These are phyloP conservation scores for Solanum raphanifolium DNA, from an alignment of 257 asterid genomes.

Conservation along the genomic window DNA sequence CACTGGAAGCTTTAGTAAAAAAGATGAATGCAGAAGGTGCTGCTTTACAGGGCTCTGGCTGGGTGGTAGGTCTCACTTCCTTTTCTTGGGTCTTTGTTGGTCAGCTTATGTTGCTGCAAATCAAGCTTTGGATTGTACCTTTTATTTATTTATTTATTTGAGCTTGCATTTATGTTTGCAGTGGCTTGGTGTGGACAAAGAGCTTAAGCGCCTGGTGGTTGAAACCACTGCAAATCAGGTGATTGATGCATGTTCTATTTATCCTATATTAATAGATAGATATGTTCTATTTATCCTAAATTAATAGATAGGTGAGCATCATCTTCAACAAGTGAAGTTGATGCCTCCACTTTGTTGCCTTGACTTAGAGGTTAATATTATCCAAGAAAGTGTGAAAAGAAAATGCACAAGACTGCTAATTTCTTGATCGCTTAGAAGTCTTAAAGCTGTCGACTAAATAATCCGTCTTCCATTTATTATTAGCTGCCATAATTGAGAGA, in stretches of 20 bases:
- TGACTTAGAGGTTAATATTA: background rate
- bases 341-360: background rate
- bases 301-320: background rate
- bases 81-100: background rate
- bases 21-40: slow-evolving; percentile 81
- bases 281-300: background rate
- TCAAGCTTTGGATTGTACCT: background rate
- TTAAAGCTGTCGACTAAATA: background rate
- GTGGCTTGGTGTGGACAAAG: slow-evolving; percentile 79
- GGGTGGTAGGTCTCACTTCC: slow-evolving; percentile 51
- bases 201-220: slow-evolving; percentile 49
- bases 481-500: background rate
- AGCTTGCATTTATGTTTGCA: slow-evolving; percentile 12
- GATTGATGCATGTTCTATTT: background rate
- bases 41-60: slow-evolving; percentile 82
- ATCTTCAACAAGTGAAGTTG: background rate
- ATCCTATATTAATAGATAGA: background rate
- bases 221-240: slow-evolving; percentile 83
- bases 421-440: background rate
- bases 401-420: background rate
- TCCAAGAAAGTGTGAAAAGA: background rate
- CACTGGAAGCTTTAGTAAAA: slow-evolving; percentile 50
- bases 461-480: background rate
- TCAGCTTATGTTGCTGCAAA: background rate
- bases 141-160: background rate